A percentile compares a stretch with the other conserved stretches of the same genome.
Conservation (phyloP, 371 early-diverging fungal species). For the Mortierella sp. region DNA sequence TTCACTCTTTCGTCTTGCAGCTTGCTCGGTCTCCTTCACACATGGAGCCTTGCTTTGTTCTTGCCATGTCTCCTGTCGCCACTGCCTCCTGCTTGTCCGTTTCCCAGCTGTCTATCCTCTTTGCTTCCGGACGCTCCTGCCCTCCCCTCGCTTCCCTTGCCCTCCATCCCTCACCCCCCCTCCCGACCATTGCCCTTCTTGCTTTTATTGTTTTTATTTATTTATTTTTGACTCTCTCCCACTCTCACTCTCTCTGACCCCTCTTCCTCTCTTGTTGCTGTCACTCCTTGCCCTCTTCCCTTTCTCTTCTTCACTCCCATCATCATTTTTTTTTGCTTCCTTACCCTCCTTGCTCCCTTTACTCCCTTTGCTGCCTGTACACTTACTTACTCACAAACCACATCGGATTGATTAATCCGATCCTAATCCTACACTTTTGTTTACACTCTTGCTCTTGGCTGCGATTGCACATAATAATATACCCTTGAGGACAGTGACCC, state of each 20-base stretch:
- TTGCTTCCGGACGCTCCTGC: background rate
- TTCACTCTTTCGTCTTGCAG: no score
- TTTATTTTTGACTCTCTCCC: background rate
- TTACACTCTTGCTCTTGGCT: no score
- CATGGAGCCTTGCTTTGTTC: no score
- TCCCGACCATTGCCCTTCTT: background rate
- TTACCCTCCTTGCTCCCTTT: background rate
- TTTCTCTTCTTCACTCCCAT: slow-evolving; percentile 12
- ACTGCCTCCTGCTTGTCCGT: background rate
- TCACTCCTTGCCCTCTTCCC: background rate
- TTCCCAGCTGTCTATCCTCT: background rate
- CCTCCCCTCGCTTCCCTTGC: background rate
- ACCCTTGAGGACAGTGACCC: background rate
- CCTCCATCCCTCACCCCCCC: background rate
- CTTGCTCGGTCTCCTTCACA: no score
- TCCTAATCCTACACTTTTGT: no score
- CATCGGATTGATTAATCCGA: no score
- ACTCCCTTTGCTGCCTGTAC: background rate
- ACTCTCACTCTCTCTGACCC: no score
- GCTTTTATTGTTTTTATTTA: no score
- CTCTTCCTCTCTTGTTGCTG: no score
- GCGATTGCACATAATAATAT: no score
- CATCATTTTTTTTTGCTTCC: background rate
- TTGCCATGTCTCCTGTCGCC: no score
- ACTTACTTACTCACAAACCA: background rate